phyloP scores from a whole-genome alignment of 2,329 filamentous ascomycete genomes.

The Trichophaea hybrida region DNA sequence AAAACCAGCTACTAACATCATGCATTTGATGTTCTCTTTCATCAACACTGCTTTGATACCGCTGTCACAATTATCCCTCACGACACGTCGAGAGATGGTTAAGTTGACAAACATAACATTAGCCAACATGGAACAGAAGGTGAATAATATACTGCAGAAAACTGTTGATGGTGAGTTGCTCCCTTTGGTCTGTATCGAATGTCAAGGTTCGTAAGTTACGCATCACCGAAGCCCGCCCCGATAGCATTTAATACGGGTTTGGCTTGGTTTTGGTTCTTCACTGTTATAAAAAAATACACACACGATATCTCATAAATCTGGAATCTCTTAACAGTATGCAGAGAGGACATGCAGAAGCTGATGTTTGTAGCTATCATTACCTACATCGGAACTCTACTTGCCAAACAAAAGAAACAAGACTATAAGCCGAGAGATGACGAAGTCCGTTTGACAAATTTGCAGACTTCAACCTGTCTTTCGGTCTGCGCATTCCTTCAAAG shows the following conservation, averaged over 20 bases:
- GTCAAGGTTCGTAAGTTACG: too few species aligned
- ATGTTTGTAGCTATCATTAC: conserved; percentile 46
- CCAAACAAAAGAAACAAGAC: conserved; percentile 71
- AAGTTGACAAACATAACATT: conserved; percentile 62
- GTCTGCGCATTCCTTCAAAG: conserved; percentile 68
- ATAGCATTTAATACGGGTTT: too few species aligned
- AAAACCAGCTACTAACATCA: conserved; percentile 70
- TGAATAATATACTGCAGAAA: conserved; percentile 54
- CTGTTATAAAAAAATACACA: too few species aligned
- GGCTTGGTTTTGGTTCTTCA: too few species aligned
- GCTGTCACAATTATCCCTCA: conserved; percentile 76
- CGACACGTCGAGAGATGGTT: conserved; percentile 77
- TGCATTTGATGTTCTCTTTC: conserved; percentile 85
- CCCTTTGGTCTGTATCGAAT: neutral
- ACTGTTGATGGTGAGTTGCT: conserved; percentile 40
- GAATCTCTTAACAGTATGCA: too few species aligned
- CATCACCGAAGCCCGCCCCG: too few species aligned
- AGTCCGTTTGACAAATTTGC: conserved; percentile 55
- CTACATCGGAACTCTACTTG: conserved; percentile 59
- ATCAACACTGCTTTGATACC: conserved; percentile 82
- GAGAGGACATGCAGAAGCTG: too few species aligned
- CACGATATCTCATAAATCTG: neutral
- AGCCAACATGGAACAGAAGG: conserved; percentile 69
- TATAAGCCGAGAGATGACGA: conserved; percentile 77
- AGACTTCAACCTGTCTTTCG: conserved; percentile 68